A percentile compares a stretch with the other conserved stretches of the same genome.
These are phyloP conservation scores for Quercus rubra DNA, from an alignment of 306 rosid species.

Conservation along the genomic window DNA sequence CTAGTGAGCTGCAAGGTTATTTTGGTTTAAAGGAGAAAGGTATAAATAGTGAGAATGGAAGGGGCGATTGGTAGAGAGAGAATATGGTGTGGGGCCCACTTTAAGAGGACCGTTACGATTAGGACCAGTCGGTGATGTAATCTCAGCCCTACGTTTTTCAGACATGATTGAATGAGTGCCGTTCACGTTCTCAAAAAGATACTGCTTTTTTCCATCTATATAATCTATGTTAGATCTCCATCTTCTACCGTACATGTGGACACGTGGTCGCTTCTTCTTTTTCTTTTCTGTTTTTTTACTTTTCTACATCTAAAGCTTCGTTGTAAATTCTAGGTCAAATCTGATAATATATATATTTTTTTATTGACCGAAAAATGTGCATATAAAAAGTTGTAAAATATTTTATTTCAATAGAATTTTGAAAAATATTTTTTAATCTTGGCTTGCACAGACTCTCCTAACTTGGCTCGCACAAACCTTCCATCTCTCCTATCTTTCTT, in stretches of 20 bases:
- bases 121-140: neutral
- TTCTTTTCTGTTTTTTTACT: neutral
- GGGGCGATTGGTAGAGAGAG: too few relatives aligned
- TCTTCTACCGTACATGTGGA: neutral
- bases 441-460: too few relatives aligned
- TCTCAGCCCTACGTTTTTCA: neutral
- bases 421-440: too few relatives aligned
- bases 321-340: too few relatives aligned
- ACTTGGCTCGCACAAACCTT: too few relatives aligned
- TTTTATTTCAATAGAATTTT: too few relatives aligned
- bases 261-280: neutral
- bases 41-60: conserved; percentile 5
- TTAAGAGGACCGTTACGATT: conserved; percentile 10
- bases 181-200: conserved; percentile 6
- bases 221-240: neutral
- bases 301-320: neutral
- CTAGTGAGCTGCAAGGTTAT: too few relatives aligned
- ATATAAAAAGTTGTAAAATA: too few relatives aligned
- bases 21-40: neutral
- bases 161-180: conserved; percentile 13
- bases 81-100: neutral
- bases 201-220: too few relatives aligned
- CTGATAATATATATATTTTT: too few relatives aligned
- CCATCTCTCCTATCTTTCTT: too few relatives aligned
- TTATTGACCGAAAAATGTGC: too few relatives aligned